Evolutionary conservation across 345 rosid species (phyloP), one percentile per base, ranked within the genome.

Genomic region (Capsella bursapastoris): DNA sequence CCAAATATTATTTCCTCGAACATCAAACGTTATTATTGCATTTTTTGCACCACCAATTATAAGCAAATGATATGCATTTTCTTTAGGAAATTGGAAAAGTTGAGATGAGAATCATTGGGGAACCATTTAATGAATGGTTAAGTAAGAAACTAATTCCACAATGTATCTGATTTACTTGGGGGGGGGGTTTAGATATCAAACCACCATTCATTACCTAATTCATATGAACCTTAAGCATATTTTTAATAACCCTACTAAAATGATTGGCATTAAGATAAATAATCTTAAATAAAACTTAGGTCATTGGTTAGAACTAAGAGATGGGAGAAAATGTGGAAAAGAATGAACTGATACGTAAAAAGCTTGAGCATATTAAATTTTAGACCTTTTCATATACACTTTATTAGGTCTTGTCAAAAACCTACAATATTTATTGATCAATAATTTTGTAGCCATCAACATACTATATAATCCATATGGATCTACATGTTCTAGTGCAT

Each of bases 351-450:
- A 50, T 28, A 28, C 22, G 10, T 61, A 27, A 62, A 59, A 62
- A 38, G 53, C 69, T 38, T 41, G 49, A 73, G 65, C 35, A 44
- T 73, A 37, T 44, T 11, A 44, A 73, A 6, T 63, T 37, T 61
- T 50, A 1, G 14, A 9, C 6, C 13, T 29, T 60, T 72, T 41
- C 52, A 37, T 31, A 14, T 40, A 49, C 50, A 66, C 27, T 55
- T 73, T 13, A 13, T 13, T 12, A 52, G 3, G 5, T 40, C 38
- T 50, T 45, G 4, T n/a, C 5, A 25, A 27, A 52, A 66, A 7
- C 56, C 25, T 64, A 15, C 40, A 47, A 34, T 32, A 16, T 62
- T 31, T 37, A 74, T 58, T 66, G 56, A 25, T 59, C 29, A 59
- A 16, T 18, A 32, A 50, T 53, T 53, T 22, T 22, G 57, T 32